Conservation (phyloP, 176 grass and related monocot genomes). For the Chrysopogon serrulatus region DNA sequence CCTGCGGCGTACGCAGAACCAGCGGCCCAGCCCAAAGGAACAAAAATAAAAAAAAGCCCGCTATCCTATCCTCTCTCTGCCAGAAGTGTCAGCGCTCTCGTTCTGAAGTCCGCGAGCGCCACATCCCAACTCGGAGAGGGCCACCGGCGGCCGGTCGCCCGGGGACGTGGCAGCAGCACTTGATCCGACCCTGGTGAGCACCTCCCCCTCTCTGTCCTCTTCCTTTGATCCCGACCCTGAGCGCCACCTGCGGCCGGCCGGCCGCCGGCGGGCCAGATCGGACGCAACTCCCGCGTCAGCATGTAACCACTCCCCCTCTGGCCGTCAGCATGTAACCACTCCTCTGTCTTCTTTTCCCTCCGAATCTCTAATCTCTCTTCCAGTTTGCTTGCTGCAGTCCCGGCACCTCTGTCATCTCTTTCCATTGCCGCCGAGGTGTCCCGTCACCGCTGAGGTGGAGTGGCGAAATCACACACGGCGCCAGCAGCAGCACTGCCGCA, state of each 20-base stretch:
- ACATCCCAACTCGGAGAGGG: too few species aligned
- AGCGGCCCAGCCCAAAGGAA: neutral
- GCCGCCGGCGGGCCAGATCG: neutral
- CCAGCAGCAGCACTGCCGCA: too few species aligned
- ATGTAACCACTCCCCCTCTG: too few species aligned
- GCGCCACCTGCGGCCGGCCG: neutral
- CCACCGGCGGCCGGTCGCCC: neutral
- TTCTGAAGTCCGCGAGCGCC: too few species aligned
- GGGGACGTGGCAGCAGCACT: neutral
- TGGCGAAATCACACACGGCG: neutral
- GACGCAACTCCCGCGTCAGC: too few species aligned
- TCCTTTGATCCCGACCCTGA: neutral
- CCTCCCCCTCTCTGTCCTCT: neutral
- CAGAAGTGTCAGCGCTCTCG: too few species aligned
- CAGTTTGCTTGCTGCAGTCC: neutral
- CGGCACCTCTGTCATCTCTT: neutral
- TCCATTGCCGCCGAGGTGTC: neutral
- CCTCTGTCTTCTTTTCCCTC: neutral
- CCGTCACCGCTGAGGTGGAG: neutral
- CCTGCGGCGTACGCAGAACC: too few species aligned
- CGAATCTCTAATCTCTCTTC: neutral
- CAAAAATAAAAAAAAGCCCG: neutral
- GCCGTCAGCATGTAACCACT: too few species aligned
- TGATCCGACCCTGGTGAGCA: neutral
- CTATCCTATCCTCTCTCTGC: neutral